Evolutionary conservation across 1,139 yeast genomes (phyloP).

Genomic region (Geotrichum citri-aurantii): DNA sequence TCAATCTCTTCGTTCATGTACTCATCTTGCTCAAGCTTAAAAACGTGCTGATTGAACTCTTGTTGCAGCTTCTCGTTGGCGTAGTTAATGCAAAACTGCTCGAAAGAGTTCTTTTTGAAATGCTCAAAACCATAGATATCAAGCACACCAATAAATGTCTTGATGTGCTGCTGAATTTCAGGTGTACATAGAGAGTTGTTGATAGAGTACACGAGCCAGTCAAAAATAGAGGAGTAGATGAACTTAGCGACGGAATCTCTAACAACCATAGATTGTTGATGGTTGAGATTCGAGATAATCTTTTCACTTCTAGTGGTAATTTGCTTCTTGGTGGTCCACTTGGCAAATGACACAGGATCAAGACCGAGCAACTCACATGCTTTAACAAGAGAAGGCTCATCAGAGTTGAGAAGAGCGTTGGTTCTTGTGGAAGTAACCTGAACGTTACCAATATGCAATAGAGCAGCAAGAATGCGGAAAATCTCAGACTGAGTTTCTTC

Average conservation of each 20-base stretch:
- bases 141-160: constrained; percentile 87
- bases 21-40: constrained; percentile 94
- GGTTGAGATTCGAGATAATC: constrained; percentile 75
- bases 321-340: constrained; percentile 93
- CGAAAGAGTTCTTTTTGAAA: constrained; percentile 88
- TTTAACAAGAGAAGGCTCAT: constrained; percentile 76
- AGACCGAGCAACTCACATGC: constrained; percentile 85
- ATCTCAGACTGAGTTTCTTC: constrained; percentile 57
- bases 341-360: constrained; percentile 67
- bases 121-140: constrained; percentile 98
- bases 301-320: constrained; percentile 90
- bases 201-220: constrained; percentile 86
- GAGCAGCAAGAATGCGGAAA: constrained; percentile 77
- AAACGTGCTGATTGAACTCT: constrained; percentile 95
- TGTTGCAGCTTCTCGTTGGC: constrained; percentile 97
- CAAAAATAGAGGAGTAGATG: constrained; percentile 86
- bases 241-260: constrained; percentile 95
- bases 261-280: constrained; percentile 82
- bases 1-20: constrained; percentile 87
- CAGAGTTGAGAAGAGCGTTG: constrained; percentile 75
- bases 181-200: constrained; percentile 76
- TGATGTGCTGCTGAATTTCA: constrained; percentile 48
- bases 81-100: constrained; percentile 95
- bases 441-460: constrained; percentile 90
- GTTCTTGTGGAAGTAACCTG: constrained; percentile 80